Percentiles rank a stretch among this genome's conserved stretches.
Conservation (phyloP, 2,329 filamentous ascomycete species). For the Fusarium albosuccineum region DNA sequence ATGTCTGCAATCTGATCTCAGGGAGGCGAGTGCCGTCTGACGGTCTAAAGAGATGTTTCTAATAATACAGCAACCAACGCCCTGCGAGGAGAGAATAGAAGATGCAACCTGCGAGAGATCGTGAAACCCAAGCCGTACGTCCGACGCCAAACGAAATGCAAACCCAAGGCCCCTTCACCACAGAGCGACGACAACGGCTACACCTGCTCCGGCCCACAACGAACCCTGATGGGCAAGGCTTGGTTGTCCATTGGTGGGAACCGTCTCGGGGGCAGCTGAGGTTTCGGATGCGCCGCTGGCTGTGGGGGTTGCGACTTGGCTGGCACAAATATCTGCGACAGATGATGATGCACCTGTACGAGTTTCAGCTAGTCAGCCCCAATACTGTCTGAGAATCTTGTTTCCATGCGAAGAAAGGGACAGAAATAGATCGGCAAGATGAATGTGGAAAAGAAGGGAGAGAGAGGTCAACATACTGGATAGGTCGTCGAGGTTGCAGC, state of each 20-base stretch:
- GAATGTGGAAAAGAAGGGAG: too few relatives aligned
- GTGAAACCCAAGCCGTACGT: background rate
- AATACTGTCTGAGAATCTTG: background rate
- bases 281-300: conserved; percentile 9
- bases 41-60: background rate
- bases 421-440: too few relatives aligned
- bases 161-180: background rate
- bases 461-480: conserved; percentile 47
- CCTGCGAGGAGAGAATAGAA: background rate
- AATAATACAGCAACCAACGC: conserved; percentile 12
- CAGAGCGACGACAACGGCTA: conserved; percentile 14
- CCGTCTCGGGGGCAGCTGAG: conserved; percentile 6
- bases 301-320: conserved; percentile 13
- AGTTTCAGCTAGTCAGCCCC: background rate
- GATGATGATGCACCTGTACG: background rate
- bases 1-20: too few relatives aligned
- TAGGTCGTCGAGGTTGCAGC: conserved; percentile 53
- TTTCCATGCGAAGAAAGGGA: background rate
- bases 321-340: conserved; percentile 19
- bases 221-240: conserved; percentile 6
- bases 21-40: too few relatives aligned
- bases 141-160: conserved; percentile 1
- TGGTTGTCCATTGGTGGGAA: conserved; percentile 5
- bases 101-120: conserved; percentile 7
- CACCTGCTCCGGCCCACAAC: conserved; percentile 18